Evolutionary conservation across 495 filamentous ascomycete genomes (phyloP).

Genomic region (Parathielavia appendiculata): DNA sequence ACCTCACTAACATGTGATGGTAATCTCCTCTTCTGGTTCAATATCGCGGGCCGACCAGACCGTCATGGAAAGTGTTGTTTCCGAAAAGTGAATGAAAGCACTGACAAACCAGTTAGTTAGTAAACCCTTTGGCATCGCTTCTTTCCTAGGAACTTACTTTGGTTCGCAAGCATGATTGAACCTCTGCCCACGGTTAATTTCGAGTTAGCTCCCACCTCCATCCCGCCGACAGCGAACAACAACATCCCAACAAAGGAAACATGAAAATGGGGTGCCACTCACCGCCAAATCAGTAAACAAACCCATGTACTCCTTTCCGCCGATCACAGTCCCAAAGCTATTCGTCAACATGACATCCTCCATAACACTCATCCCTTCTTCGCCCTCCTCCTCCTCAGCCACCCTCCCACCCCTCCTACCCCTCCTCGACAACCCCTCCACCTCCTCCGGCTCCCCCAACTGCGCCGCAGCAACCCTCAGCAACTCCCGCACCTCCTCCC

Average conservation of each 20-base stretch:
- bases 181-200: slow-evolving; percentile 19
- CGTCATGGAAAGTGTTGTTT: slow-evolving; percentile 30
- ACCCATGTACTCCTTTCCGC: slow-evolving; percentile 26
- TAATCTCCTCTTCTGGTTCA: slow-evolving; percentile 36
- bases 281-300: slow-evolving; percentile 33
- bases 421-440: slow-evolving; percentile 38
- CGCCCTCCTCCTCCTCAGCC: neutral
- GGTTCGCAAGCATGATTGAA: slow-evolving; percentile 37
- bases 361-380: slow-evolving; percentile 32
- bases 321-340: slow-evolving; percentile 31
- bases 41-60: slow-evolving; percentile 34
- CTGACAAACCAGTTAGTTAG: slow-evolving; percentile 20
- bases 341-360: slow-evolving; percentile 70
- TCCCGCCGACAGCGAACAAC: no score
- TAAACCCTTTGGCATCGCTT: no score
- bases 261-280: slow-evolving; percentile 14
- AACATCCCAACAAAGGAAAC: no score
- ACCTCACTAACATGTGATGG: slow-evolving; percentile 36
- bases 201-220: neutral
- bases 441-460: slow-evolving; percentile 22
- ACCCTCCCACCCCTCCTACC: slow-evolving; percentile 60
- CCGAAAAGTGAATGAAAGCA: slow-evolving; percentile 34
- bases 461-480: slow-evolving; percentile 24
- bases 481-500: slow-evolving; percentile 28
- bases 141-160: slow-evolving; percentile 25